Conservation (phyloP, 441 rosid genomes). For the Populus hybrid region DNA sequence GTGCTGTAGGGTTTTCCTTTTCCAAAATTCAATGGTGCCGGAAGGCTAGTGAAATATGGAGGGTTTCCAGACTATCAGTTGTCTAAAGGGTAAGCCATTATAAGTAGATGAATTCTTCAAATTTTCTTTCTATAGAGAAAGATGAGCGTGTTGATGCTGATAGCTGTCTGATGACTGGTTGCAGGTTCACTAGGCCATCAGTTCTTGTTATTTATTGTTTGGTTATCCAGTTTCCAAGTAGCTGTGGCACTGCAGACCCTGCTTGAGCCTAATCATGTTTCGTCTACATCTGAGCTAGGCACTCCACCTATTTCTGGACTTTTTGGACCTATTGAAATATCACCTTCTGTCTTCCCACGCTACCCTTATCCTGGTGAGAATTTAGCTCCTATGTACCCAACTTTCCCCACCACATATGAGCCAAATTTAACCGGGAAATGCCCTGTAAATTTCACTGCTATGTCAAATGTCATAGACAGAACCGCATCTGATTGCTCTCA, state of each 20-base stretch:
- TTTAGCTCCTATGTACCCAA: slow-evolving; percentile 79
- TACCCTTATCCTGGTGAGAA: slow-evolving; percentile 53
- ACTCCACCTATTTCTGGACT: slow-evolving; percentile 65
- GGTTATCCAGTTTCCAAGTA: slow-evolving; percentile 70
- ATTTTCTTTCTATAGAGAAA: slow-evolving; percentile 1
- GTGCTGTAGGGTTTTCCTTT: slow-evolving; percentile 27
- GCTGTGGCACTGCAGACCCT: slow-evolving; percentile 38
- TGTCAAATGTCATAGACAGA: slow-evolving; percentile 58
- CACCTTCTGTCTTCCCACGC: slow-evolving; percentile 76
- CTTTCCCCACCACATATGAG: slow-evolving; percentile 71
- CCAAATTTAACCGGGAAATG: slow-evolving; percentile 81
- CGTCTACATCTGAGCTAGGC: slow-evolving; percentile 55
- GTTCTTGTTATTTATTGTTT: slow-evolving; percentile 54
- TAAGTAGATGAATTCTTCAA: not conserved
- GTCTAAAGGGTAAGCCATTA: slow-evolving; percentile 41
- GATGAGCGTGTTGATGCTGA: slow-evolving; percentile 21
- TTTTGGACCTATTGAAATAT: slow-evolving; percentile 86
- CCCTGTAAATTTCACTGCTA: slow-evolving; percentile 75
- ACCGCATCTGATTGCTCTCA: slow-evolving; percentile 86
- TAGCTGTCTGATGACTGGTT: slow-evolving; percentile 26
- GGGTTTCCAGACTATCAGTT: slow-evolving; percentile 36
- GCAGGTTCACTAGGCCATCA: slow-evolving; percentile 57
- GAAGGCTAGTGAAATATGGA: slow-evolving; percentile 48
- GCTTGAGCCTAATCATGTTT: slow-evolving; percentile 43
- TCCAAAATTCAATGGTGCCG: slow-evolving; percentile 48